Percentiles rank a stretch among this genome's conserved stretches.
Evolutionary conservation across 2,329 filamentous ascomycete species (phyloP).

Genomic region (Cercospora sesami): DNA sequence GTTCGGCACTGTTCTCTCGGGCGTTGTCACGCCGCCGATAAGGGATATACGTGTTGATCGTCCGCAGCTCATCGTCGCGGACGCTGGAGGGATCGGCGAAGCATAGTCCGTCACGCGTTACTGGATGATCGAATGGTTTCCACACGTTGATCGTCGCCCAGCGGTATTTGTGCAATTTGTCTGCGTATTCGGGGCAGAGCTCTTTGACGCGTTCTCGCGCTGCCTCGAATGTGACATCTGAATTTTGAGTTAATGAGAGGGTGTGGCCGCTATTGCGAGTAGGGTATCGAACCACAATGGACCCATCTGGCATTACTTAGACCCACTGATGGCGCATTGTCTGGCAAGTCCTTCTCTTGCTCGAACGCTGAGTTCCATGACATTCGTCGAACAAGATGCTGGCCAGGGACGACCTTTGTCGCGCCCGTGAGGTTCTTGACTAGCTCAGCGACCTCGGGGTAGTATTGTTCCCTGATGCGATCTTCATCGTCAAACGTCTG

Average conservation of each 20-base stretch:
- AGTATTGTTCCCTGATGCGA: background rate
- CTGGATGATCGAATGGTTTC: background rate
- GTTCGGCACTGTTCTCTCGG: too few species aligned
- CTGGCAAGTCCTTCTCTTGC: background rate
- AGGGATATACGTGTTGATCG: background rate
- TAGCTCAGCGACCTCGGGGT: background rate
- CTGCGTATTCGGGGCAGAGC: background rate
- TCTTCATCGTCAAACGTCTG: background rate
- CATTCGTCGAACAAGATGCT: background rate
- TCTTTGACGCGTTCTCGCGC: background rate
- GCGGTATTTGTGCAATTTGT: background rate
- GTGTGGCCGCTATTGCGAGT: too few species aligned
- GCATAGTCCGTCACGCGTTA: background rate
- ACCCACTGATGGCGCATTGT: background rate
- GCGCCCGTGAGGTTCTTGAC: background rate
- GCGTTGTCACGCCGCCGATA: too few species aligned
- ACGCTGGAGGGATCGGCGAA: background rate
- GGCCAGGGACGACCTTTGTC: background rate
- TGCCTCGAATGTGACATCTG: background rate
- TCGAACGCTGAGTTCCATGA: background rate
- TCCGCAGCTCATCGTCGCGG: background rate
- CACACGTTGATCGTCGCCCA: background rate
- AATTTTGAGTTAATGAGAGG: too few species aligned
- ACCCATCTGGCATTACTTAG: background rate
- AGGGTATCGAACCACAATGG: background rate